phyloP scores from a whole-genome alignment of 176 grass and related monocot species.

The Carex pumila region DNA sequence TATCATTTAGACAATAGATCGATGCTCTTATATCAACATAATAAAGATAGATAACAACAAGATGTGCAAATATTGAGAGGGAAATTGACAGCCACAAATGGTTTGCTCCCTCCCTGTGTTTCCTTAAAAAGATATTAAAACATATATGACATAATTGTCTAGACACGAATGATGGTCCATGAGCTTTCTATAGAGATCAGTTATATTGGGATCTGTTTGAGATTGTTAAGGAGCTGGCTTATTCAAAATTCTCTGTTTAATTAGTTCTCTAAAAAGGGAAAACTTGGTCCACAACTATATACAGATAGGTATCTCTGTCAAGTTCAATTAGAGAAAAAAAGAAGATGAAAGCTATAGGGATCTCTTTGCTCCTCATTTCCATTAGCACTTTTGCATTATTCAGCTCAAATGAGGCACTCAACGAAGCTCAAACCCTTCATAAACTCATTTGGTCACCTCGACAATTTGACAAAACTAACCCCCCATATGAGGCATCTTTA shows the following conservation, averaged over 20 bases:
- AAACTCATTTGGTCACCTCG: slow-evolving; percentile 10
- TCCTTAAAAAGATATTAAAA: background rate
- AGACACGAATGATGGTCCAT: background rate
- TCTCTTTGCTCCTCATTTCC: slow-evolving; percentile 18
- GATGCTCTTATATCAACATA: background rate
- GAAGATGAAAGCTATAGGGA: background rate
- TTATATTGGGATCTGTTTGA: background rate
- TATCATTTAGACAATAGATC: background rate
- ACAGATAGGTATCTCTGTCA: background rate
- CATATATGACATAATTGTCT: background rate
- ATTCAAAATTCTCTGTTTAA: background rate
- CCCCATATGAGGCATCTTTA: background rate
- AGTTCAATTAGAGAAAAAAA: background rate
- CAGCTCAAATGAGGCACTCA: slow-evolving; percentile 8
- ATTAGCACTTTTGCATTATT: background rate
- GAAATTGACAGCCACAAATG: background rate
- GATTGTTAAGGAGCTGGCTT: background rate
- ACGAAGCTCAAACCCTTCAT: slow-evolving; percentile 7
- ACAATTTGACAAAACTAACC: background rate
- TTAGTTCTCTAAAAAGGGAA: background rate
- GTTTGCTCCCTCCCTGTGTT: background rate
- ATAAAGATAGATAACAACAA: background rate
- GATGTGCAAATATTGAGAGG: background rate
- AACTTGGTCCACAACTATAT: background rate
- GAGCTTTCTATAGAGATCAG: background rate